These are phyloP conservation scores for Phytopythium aichiense DNA, from an alignment of 352 stramenopile genomes.

Conservation along the genomic window DNA sequence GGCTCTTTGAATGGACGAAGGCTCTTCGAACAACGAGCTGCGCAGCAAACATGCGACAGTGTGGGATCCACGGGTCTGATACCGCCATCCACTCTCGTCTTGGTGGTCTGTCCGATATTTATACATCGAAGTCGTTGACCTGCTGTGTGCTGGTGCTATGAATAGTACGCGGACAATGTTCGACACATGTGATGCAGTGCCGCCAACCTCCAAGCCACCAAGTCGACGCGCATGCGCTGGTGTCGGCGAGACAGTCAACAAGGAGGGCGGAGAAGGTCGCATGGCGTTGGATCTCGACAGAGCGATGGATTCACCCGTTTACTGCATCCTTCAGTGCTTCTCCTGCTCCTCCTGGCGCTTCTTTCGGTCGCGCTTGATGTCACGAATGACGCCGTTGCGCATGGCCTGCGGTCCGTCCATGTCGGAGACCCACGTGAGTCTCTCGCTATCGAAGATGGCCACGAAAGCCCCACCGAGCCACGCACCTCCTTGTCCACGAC, in stretches of 20 bases:
- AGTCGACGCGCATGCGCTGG: too few species aligned
- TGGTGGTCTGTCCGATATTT: background rate
- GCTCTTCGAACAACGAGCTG: background rate
- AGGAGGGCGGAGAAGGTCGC: background rate
- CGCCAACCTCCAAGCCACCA: too few species aligned
- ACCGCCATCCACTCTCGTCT: background rate
- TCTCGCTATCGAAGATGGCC: too few species aligned
- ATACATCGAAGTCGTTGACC: too few species aligned
- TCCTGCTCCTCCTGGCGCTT: slow-evolving; percentile 45
- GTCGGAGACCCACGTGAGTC: background rate
- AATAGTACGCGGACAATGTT: too few species aligned
- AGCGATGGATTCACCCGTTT: slow-evolving; percentile 3
- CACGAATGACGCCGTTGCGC: slow-evolving; percentile 72
- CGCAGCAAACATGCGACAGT: background rate
- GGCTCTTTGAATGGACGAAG: background rate
- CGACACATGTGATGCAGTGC: too few species aligned
- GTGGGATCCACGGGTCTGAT: too few species aligned
- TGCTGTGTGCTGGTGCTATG: too few species aligned
- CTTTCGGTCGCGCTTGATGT: slow-evolving; percentile 71
- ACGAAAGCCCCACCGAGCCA: too few species aligned
- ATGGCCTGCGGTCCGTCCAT: slow-evolving; percentile 42
- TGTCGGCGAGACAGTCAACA: too few species aligned
- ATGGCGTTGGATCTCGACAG: background rate
- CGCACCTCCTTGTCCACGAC: slow-evolving; percentile 63
- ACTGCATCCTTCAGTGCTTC: slow-evolving; percentile 20